Conservation (phyloP, 2,329 filamentous ascomycete genomes). For the Phialocephala subalpina region DNA sequence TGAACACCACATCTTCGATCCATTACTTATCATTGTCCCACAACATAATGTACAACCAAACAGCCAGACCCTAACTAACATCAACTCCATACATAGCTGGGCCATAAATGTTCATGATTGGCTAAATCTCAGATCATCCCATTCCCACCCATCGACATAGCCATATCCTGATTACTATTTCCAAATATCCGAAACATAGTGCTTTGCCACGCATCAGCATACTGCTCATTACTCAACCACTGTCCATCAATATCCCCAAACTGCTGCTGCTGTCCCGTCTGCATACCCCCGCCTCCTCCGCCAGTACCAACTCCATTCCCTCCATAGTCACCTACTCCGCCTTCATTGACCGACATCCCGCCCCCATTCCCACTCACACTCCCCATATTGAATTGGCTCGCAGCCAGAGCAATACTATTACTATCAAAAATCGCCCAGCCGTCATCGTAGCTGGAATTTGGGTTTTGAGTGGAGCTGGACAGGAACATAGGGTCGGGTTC, state of each 20-base stretch:
- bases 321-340: slow-evolving; percentile 5
- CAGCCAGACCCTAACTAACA: background rate
- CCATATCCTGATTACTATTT: slow-evolving; percentile 11
- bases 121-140: background rate
- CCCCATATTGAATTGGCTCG: background rate
- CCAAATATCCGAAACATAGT: slow-evolving; percentile 29
- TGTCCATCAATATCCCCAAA: slow-evolving; percentile 12
- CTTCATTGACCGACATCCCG: background rate
- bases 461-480: background rate
- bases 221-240: slow-evolving; percentile 23
- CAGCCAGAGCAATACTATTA: background rate
- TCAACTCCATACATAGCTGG: background rate
- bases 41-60: background rate
- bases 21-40: background rate
- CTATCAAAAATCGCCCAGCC: background rate
- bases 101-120: background rate
- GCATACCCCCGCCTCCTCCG: too few relatives aligned
- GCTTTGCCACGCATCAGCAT: slow-evolving; percentile 28
- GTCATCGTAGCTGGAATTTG: slow-evolving; percentile 4
- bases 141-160: slow-evolving; percentile 1
- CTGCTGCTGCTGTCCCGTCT: background rate
- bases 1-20: background rate
- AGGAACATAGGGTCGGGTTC: slow-evolving; percentile 18
- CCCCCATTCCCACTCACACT: background rate
- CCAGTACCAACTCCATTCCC: background rate